Evolutionary conservation across 169 alveolate species (phyloP), one percentile per base, ranked within the genome.

Genomic region (Plasmodium cynomolgi): DNA sequence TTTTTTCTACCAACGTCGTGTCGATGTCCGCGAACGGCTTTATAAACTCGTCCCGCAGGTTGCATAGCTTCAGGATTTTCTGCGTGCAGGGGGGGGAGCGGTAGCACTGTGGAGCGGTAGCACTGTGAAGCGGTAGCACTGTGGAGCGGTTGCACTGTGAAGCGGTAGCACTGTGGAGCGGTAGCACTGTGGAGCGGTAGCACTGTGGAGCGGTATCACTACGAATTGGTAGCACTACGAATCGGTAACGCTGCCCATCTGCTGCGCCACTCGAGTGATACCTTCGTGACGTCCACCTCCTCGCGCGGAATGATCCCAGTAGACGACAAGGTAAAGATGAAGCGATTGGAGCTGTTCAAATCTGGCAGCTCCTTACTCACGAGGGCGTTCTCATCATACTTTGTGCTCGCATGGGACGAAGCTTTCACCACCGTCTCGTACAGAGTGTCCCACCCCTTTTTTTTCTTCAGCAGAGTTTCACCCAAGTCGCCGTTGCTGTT

Each of bases 281-380:
- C 93, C 93, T 80, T 77, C 8, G 93, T 34, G 44, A 86, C 93
- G 20, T 86, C 90, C n/a, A 58, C 33, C 23, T 86, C 90, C 68
- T 86, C 93, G 37, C 73, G 26, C 6, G 93, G 79, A 9, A 86
- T 44, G 5, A 13, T 58, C 11, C 88, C 88, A 3, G 93, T 77
- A 17, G 93, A 86, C 8, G 88, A 77, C 81, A 86, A n/a, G 23
- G 93, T 86, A 58, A 86, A 86, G 71, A 84, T 77, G 29, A 86
- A 86, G 17, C 82, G 85, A 26, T 77, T 86, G 20, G 72, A 77
- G 17, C 83, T 9, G 31, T 75, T 50, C 37, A 86, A 77, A 34
- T 86, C 86, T 3, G 79, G 5, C 15, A 31, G 11, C 17, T 17
- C 85, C 31, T 50, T 75, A 37, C 72, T 41, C 29, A 86, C 17